A percentile compares a stretch with the other conserved stretches of the same genome.
phyloP scores from a whole-genome alignment of 495 filamentous ascomycete genomes.

The Staphylotrichum longicolle region DNA sequence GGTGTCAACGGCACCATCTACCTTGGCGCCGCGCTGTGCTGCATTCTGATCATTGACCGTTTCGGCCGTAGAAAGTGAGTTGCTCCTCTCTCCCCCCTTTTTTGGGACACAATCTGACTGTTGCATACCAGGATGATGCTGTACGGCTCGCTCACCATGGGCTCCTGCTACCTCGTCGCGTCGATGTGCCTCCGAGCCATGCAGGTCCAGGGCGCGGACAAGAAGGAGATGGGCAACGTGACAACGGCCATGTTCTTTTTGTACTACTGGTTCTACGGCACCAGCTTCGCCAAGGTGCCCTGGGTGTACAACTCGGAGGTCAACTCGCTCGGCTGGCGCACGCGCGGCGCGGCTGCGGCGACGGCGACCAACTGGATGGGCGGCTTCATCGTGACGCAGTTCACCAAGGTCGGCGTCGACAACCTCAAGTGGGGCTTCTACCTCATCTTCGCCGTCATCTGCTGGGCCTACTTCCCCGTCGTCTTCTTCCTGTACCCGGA shows the following conservation, averaged over 20 bases:
- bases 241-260: constrained; percentile 16
- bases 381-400: constrained; percentile 16
- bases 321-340: constrained; percentile 16
- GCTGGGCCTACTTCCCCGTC: constrained; percentile 17
- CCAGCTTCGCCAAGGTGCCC: constrained; percentile 14
- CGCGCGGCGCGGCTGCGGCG: constrained; percentile 8
- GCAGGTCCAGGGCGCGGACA: background rate
- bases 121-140: constrained; percentile 5
- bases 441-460: constrained; percentile 12
- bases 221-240: constrained; percentile 13
- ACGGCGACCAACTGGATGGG: constrained; percentile 16
- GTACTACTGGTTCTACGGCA: constrained; percentile 16
- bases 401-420: constrained; percentile 14
- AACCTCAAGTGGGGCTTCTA: constrained; percentile 13
- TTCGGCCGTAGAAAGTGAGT: constrained; percentile 13
- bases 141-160: constrained; percentile 10
- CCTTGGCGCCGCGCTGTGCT: constrained; percentile 7
- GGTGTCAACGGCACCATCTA: constrained; percentile 13
- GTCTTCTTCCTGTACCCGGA: constrained; percentile 17
- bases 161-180: constrained; percentile 9
- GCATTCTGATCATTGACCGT: constrained; percentile 11
- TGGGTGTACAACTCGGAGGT: constrained; percentile 16
- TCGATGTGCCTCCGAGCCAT: constrained; percentile 8
- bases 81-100: background rate
- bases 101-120: background rate